phyloP scores from a whole-genome alignment of 1,284 basidiomycete genomes.

The Microbotryum scabiosae region DNA sequence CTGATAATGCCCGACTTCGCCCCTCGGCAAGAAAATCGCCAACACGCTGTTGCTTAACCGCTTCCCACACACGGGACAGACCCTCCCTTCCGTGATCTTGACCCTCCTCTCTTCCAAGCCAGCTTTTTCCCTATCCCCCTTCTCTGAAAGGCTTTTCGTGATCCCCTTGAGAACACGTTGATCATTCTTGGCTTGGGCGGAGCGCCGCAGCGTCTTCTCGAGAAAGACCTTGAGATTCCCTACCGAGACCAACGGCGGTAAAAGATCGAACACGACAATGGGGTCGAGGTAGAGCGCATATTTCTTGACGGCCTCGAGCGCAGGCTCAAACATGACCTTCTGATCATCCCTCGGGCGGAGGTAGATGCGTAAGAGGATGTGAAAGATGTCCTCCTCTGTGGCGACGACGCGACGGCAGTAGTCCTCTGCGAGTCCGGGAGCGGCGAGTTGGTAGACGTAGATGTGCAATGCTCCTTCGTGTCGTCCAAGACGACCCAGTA shows the following conservation, averaged over 20 bases:
- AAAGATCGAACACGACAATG: slow-evolving; percentile 66
- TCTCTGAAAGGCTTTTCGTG: slow-evolving; percentile 60
- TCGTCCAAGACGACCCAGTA: slow-evolving; percentile 78
- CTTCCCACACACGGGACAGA: slow-evolving; percentile 47
- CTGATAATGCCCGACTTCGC: slow-evolving; percentile 88
- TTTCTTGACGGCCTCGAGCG: slow-evolving; percentile 70
- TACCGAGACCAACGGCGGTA: slow-evolving; percentile 79
- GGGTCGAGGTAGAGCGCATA: slow-evolving; percentile 75
- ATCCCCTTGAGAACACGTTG: slow-evolving; percentile 59
- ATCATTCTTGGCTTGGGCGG: slow-evolving; percentile 52
- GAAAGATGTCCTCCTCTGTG: slow-evolving; percentile 55
- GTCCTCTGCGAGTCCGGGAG: slow-evolving; percentile 80
- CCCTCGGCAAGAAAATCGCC: slow-evolving; percentile 46
- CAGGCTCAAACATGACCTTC: slow-evolving; percentile 56
- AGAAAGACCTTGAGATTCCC: slow-evolving; percentile 72
- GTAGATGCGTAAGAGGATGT: slow-evolving; percentile 78
- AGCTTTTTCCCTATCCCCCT: slow-evolving; percentile 63
- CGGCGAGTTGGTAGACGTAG: slow-evolving; percentile 76
- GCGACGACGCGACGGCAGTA: slow-evolving; percentile 77
- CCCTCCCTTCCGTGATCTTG: slow-evolving; percentile 81
- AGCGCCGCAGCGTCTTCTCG: slow-evolving; percentile 57
- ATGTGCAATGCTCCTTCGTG: slow-evolving; percentile 88
- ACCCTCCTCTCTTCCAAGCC: slow-evolving; percentile 69
- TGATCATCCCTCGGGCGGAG: slow-evolving; percentile 55
- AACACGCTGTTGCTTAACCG: slow-evolving; percentile 30